Conservation (phyloP, 176 grass and related monocot genomes). For the Echinochloa phyllopogon region DNA sequence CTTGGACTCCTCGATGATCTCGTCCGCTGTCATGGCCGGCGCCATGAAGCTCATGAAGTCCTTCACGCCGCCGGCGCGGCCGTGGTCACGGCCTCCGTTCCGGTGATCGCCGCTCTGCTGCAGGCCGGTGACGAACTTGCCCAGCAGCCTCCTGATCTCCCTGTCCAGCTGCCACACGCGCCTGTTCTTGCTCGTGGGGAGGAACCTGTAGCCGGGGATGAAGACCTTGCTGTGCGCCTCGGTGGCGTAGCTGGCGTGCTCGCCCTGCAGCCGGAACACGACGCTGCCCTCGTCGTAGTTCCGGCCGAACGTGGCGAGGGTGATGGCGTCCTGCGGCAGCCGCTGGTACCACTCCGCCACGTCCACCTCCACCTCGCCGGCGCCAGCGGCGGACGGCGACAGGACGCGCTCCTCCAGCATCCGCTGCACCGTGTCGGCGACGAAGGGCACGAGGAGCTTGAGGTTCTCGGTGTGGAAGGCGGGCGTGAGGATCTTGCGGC, state of each 20-base stretch:
- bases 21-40: conserved; percentile 43
- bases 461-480: conserved; percentile 90
- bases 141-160: conserved; percentile 70
- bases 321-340: conserved; percentile 81
- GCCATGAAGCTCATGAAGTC: conserved; percentile 79
- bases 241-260: conserved; percentile 75
- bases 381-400: not conserved
- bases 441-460: conserved; percentile 67
- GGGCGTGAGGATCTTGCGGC: conserved; percentile 70
- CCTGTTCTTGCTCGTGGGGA: conserved; percentile 70
- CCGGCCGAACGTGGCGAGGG: conserved; percentile 79
- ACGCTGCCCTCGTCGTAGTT: conserved; percentile 68
- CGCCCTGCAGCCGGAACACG: conserved; percentile 75
- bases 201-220: conserved; percentile 93
- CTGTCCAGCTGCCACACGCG: conserved; percentile 75
- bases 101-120: conserved; percentile 26
- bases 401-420: conserved; percentile 62
- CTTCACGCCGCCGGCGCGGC: conserved; percentile 42
- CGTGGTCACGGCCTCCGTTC: not conserved
- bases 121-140: conserved; percentile 50
- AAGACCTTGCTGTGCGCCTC: conserved; percentile 89
- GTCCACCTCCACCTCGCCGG: conserved; percentile 81
- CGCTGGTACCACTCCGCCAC: conserved; percentile 68
- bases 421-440: conserved; percentile 61
- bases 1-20: conserved; percentile 93